Base-by-base conservation (phyloP, 2,329 filamentous ascomycete genomes). In the Fusarium verrucosum region DNA sequence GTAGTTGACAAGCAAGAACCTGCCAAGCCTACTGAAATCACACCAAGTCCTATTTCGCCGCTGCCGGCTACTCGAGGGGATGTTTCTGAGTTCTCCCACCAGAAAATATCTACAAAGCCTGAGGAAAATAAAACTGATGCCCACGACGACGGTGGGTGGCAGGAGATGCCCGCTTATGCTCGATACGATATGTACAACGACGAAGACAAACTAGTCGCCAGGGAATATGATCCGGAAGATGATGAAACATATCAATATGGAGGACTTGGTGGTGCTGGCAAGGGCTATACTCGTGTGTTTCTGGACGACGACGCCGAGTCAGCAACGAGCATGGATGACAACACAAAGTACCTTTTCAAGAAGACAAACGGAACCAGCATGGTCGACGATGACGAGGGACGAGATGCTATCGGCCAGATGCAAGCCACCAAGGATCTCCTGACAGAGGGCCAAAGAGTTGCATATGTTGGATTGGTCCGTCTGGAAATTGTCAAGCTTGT, bases 181-280 rank as follows among this genome's bases (percentile, higher is more conserved):
- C 90, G 90, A 33, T 96, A 95, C 75, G 94, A 98, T 77, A 91
- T 97, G 68, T 99, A 98, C 76, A 92, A 99, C 74, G 95, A 99
- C 72, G 89, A 96, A 75, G 91, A 96, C 69, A 91, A 86, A 67
- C 83, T 99, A 25, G 84, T 99, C 65, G 95, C 95, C 13, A 89
- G 86, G 64, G 94, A 96, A 69, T 89, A 90, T 57, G 87, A 90
- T 26, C 86, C 89, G 14, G 89, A 92, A 43, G 89, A 85, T n/a
- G 89, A 83, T 32, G 85, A 89, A 41, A 82, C 78, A 40, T 86
- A 88, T 61, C 88, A 85, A 37, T 96, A 96, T 71, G 86, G 83
- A 20, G 89, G 89, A 14, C 84, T 97, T 1, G 94, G 94, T 22
- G 94, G 94, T 25, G 94, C 94, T 10, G 93, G 93, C 35, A 97